Percentiles rank a stretch among this genome's conserved stretches.
phyloP scores from a whole-genome alignment of 371 early-diverging fungal species.

The Apophysomyces variabilis region DNA sequence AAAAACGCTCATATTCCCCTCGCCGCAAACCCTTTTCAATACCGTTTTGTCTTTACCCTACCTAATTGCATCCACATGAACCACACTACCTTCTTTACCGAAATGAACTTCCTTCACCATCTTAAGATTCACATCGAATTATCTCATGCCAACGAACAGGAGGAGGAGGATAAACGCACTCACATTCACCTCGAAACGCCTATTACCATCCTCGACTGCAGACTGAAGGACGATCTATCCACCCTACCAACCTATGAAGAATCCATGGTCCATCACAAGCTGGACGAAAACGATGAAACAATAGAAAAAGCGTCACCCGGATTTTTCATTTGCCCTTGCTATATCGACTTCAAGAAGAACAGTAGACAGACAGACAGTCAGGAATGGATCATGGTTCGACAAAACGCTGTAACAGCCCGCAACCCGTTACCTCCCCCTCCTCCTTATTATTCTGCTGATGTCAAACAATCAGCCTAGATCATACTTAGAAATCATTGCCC shows the following conservation, averaged over 20 bases:
- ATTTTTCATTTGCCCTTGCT: conserved; percentile 51
- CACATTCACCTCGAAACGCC: conserved; percentile 47
- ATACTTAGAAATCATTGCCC: neutral
- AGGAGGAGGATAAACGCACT: conserved; percentile 13
- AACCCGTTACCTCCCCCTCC: conserved; percentile 2
- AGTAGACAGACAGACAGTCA: conserved; percentile 26
- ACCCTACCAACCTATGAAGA: conserved; percentile 50
- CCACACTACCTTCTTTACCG: conserved; percentile 43
- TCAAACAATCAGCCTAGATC: conserved; percentile 5
- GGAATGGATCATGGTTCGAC: conserved; percentile 37
- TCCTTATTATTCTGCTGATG: neutral
- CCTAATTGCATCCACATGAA: conserved; percentile 51
- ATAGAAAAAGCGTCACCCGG: conserved; percentile 18
- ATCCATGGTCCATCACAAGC: conserved; percentile 29
- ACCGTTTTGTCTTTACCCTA: conserved; percentile 43
- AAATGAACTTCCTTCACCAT: conserved; percentile 45
- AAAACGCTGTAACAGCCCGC: conserved; percentile 14
- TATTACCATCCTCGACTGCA: conserved; percentile 51
- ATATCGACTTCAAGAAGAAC: conserved; percentile 48
- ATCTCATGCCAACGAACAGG: conserved; percentile 19
- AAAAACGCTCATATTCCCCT: conserved; percentile 53
- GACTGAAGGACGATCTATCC: conserved; percentile 47
- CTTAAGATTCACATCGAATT: conserved; percentile 45
- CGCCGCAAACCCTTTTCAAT: conserved; percentile 38
- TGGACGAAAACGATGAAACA: conserved; percentile 26